Conservation (phyloP, 495 filamentous ascomycete genomes). For the Friedmanniomyces simplex region DNA sequence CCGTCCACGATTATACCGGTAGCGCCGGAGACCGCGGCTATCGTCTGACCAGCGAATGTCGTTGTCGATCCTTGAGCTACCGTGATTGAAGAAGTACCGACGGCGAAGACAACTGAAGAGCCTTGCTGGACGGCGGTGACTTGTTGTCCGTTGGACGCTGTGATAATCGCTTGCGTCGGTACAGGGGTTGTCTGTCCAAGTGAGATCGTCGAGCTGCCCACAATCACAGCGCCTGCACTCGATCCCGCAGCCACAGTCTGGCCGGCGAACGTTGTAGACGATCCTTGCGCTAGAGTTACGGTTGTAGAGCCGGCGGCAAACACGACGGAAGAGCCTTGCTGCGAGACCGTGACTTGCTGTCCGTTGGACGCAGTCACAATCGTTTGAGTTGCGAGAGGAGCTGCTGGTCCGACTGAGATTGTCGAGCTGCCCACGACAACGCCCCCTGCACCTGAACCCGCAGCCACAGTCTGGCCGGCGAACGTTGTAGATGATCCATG, state of each 20-base stretch:
- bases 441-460: not conserved
- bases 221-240: not conserved
- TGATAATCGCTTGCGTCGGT: not conserved
- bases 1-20: not conserved
- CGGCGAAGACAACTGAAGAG: not conserved
- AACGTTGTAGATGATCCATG: not conserved
- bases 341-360: not conserved
- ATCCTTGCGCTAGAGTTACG: not conserved
- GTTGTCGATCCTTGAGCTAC: not conserved
- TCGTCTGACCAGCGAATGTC: not conserved
- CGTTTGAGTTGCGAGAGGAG: not conserved
- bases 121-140: not conserved
- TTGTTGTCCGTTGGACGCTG: not conserved
- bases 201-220: not conserved
- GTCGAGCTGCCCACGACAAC: not conserved
- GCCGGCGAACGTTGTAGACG: not conserved
- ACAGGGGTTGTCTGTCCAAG: not conserved
- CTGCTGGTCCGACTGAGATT: not conserved
- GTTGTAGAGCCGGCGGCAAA: not conserved
- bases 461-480: not conserved
- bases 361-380: not conserved
- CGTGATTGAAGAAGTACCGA: not conserved
- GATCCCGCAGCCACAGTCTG: not conserved
- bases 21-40: not conserved
- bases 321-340: not conserved